phyloP scores from a whole-genome alignment of 352 stramenopile genomes.

The Globisporangium solare region DNA sequence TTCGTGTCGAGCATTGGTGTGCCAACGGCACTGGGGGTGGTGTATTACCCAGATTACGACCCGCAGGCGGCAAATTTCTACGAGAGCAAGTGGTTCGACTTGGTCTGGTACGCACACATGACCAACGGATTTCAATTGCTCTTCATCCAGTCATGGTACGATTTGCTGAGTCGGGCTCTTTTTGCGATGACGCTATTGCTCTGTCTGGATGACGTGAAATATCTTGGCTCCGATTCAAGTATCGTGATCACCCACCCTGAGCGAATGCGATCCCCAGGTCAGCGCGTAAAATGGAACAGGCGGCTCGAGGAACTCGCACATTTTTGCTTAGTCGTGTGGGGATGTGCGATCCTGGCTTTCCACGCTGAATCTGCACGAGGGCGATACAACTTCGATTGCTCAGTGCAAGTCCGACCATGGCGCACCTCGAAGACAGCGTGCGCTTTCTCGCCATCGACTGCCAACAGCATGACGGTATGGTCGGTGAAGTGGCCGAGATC shows the following conservation, averaged over 20 bases:
- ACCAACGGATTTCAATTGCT: slow-evolving; percentile 46
- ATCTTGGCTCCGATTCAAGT: slow-evolving; percentile 15
- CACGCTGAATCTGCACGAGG: slow-evolving; percentile 19
- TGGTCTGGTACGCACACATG: slow-evolving; percentile 32
- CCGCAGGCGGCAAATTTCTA: slow-evolving; percentile 5
- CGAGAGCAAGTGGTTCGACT: slow-evolving; percentile 29
- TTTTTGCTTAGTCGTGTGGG: slow-evolving; percentile 24
- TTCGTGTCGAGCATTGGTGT: slow-evolving; percentile 34
- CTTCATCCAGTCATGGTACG: slow-evolving; percentile 15
- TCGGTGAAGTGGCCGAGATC: slow-evolving; percentile 8
- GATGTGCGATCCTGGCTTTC: slow-evolving; percentile 22
- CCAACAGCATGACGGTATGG: background rate
- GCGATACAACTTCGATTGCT: slow-evolving; percentile 15
- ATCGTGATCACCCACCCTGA: background rate
- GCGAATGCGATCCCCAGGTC: background rate
- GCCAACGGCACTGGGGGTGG: slow-evolving; percentile 13
- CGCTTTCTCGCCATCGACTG: slow-evolving; percentile 34
- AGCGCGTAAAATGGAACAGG: slow-evolving; percentile 1
- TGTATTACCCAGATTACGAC: slow-evolving; percentile 23
- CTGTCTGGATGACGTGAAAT: slow-evolving; percentile 18
- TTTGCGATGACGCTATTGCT: slow-evolving; percentile 15
- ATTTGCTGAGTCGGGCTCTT: slow-evolving; percentile 17
- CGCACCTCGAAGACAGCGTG: slow-evolving; percentile 23
- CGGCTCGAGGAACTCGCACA: slow-evolving; percentile 7
- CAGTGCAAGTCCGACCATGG: slow-evolving; percentile 37